Conservation (phyloP, 75 land plant genomes). For the Cunninghamia lanceolata region DNA sequence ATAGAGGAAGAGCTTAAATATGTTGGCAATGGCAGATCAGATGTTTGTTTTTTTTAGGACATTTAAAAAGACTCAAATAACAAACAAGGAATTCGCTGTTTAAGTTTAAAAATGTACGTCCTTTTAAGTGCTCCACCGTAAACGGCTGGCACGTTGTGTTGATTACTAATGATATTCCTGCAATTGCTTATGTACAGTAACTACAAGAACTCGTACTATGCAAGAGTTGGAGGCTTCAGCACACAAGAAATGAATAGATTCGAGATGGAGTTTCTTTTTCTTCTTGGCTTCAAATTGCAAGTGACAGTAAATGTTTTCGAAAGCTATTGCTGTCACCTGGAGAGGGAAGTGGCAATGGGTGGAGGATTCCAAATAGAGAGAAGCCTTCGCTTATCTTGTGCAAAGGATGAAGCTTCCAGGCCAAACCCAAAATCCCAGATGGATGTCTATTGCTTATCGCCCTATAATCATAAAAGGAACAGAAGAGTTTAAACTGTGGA, state of each 20-base stretch:
- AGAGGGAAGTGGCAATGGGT: conserved; percentile 65
- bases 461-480: not conserved
- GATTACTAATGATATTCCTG: too few relatives aligned
- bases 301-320: too few relatives aligned
- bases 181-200: too few relatives aligned
- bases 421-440: too few relatives aligned
- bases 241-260: conserved; percentile 58
- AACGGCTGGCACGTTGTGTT: too few relatives aligned
- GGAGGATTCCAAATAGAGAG: conserved; percentile 76
- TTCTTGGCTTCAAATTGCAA: conserved; percentile 63
- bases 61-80: too few relatives aligned
- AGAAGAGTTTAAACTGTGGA: not conserved
- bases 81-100: too few relatives aligned
- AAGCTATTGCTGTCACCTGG: conserved; percentile 70
- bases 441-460: not conserved
- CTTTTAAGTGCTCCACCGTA: too few relatives aligned
- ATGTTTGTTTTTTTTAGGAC: too few relatives aligned
- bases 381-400: conserved; percentile 10
- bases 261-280: conserved; percentile 62
- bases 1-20: too few relatives aligned
- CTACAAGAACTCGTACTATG: conserved; percentile 66
- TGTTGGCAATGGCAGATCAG: too few relatives aligned
- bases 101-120: too few relatives aligned
- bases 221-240: conserved; percentile 58
- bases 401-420: not conserved